These are phyloP conservation scores for Sonneratia alba DNA, from an alignment of 345 rosid genomes.

Conservation along the genomic window DNA sequence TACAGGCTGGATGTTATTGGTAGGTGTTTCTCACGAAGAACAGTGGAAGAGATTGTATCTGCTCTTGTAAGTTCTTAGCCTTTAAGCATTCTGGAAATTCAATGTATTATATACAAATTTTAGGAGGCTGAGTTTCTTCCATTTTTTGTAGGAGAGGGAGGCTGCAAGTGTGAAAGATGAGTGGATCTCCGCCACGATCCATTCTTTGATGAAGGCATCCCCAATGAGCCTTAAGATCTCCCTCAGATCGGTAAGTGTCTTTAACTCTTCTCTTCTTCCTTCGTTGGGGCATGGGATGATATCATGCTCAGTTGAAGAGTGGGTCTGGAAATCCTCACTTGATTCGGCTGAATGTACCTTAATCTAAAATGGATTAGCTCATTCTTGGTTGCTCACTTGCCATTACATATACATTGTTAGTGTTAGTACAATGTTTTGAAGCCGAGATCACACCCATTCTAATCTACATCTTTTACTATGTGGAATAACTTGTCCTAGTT, in stretches of 20 bases:
- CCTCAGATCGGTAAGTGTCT: conserved; percentile 52
- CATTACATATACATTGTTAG: background rate
- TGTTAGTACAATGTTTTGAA: background rate
- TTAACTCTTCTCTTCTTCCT: background rate
- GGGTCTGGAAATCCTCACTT: background rate
- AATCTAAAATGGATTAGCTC: background rate
- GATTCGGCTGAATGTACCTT: background rate
- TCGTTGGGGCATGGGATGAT: background rate
- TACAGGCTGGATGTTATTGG: conserved; percentile 68
- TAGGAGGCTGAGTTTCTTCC: background rate
- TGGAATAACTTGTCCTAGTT: background rate
- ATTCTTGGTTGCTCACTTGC: background rate
- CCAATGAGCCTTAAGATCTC: conserved; percentile 85
- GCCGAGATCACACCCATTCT: background rate
- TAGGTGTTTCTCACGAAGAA: conserved; percentile 63
- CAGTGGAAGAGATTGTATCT: conserved; percentile 69
- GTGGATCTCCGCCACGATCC: conserved; percentile 51
- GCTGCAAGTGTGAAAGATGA: conserved; percentile 23
- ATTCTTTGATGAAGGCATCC: conserved; percentile 56
- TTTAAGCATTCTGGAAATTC: background rate
- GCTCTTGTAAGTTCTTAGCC: conserved; percentile 52
- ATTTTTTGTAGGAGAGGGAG: conserved; percentile 48
- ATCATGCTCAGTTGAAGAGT: background rate
- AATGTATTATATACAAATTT: background rate
- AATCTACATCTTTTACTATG: background rate